Conservation (phyloP, 1,284 basidiomycete species). For the Termitomyces sp. region DNA sequence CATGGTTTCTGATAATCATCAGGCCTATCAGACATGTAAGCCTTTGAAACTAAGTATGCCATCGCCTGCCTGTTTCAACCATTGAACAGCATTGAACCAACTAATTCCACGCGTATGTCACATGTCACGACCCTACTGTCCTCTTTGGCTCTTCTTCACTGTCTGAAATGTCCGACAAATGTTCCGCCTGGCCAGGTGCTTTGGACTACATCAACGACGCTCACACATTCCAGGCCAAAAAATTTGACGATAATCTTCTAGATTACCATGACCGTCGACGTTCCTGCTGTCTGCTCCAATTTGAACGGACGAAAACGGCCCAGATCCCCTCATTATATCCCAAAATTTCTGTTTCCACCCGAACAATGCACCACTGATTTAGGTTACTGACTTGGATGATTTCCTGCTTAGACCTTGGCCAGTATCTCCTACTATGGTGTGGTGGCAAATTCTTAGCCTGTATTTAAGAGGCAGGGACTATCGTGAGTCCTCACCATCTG, state of each 20-base stretch:
- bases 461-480: conserved; percentile 6
- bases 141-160: conserved; percentile 1
- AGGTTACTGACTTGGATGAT: neutral
- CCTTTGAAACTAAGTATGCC: no score
- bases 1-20: no score
- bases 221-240: neutral
- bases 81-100: no score
- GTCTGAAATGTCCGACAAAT: neutral
- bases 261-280: neutral
- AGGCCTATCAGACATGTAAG: no score
- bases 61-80: no score
- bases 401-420: conserved; percentile 10
- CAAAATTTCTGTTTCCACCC: neutral
- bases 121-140: neutral
- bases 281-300: neutral
- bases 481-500: conserved; percentile 3
- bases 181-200: conserved; percentile 3
- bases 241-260: neutral
- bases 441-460: conserved; percentile 5
- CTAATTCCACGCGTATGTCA: neutral
- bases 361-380: conserved; percentile 7
- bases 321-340: conserved; percentile 9
- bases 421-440: neutral
- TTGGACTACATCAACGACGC: conserved; percentile 8
- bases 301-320: conserved; percentile 10